Evolutionary conservation across 2,329 filamentous ascomycete species (phyloP).

Genomic region (Clonostachys sp.): DNA sequence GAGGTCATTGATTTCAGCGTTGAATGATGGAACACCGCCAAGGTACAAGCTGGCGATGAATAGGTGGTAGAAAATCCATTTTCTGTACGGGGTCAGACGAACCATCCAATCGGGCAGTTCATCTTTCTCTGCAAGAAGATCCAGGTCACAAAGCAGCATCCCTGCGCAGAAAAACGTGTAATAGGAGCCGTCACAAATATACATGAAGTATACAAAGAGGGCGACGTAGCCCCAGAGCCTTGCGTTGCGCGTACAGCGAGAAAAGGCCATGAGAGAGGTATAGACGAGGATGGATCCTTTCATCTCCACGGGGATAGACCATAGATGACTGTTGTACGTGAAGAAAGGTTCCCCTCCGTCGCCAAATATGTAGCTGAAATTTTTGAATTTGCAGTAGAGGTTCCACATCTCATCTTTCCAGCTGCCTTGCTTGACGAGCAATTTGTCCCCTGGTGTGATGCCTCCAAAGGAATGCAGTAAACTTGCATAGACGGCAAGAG

Average conservation of each 20-base stretch:
- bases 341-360: slow-evolving; percentile 49
- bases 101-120: slow-evolving; percentile 45
- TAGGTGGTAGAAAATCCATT: slow-evolving; percentile 44
- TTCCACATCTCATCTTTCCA: slow-evolving; percentile 44
- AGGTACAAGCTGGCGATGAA: slow-evolving; percentile 50
- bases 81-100: slow-evolving; percentile 40
- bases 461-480: slow-evolving; percentile 45
- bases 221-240: slow-evolving; percentile 48
- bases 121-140: slow-evolving; percentile 43
- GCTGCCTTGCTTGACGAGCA: slow-evolving; percentile 33
- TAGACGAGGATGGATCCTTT: slow-evolving; percentile 61
- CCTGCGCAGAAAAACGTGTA: slow-evolving; percentile 56
- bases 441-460: slow-evolving; percentile 2
- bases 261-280: slow-evolving; percentile 50
- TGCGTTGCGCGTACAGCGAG: slow-evolving; percentile 46
- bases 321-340: slow-evolving; percentile 50
- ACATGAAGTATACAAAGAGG: slow-evolving; percentile 62
- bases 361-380: slow-evolving; percentile 64
- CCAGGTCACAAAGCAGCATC: slow-evolving; percentile 59
- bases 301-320: slow-evolving; percentile 62
- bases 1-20: slow-evolving; percentile 40
- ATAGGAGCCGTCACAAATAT: slow-evolving; percentile 61
- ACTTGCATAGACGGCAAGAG: slow-evolving; percentile 44
- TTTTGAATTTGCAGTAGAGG: slow-evolving; percentile 55
- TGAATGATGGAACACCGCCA: slow-evolving; percentile 54